These are phyloP conservation scores for Hemileia vastatrix DNA, from an alignment of 1,284 basidiomycete genomes.

Conservation along the genomic window DNA sequence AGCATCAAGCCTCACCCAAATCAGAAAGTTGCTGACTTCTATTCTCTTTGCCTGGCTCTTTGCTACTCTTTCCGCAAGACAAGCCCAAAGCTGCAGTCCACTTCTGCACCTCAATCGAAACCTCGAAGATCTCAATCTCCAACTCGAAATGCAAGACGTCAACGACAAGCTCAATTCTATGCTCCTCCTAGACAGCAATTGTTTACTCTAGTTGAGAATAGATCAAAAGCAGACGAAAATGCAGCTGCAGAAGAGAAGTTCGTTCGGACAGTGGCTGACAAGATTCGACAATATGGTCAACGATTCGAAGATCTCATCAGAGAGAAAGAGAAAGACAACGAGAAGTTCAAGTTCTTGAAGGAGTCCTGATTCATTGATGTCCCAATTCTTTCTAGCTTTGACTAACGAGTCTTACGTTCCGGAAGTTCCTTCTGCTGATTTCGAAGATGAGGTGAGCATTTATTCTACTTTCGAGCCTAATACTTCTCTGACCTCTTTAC, in stretches of 20 bases:
- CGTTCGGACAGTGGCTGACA: constrained; percentile 28
- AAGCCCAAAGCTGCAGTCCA: background rate
- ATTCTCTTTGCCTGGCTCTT: background rate
- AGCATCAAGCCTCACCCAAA: too few relatives aligned
- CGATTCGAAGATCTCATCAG: constrained; percentile 29
- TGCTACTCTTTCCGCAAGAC: background rate
- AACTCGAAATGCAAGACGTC: background rate
- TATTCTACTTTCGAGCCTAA: too few relatives aligned
- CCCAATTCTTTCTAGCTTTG: background rate
- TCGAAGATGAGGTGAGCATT: background rate
- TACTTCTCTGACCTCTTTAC: too few relatives aligned
- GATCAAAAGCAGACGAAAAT: background rate
- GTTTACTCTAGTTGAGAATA: background rate
- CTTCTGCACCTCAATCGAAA: background rate
- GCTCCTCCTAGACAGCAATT: constrained; percentile 1
- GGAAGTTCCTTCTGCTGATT: background rate
- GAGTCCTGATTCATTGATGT: background rate
- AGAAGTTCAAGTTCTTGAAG: constrained; percentile 29
- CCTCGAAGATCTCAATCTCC: constrained; percentile 9
- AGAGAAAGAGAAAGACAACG: constrained; percentile 28
- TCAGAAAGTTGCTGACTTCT: background rate
- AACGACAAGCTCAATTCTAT: background rate
- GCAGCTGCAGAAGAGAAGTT: constrained; percentile 11
- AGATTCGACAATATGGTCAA: constrained; percentile 28
- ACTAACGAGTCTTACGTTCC: background rate